Base-by-base conservation (phyloP, 768 basidiomycete species). In the Russula compacta region DNA sequence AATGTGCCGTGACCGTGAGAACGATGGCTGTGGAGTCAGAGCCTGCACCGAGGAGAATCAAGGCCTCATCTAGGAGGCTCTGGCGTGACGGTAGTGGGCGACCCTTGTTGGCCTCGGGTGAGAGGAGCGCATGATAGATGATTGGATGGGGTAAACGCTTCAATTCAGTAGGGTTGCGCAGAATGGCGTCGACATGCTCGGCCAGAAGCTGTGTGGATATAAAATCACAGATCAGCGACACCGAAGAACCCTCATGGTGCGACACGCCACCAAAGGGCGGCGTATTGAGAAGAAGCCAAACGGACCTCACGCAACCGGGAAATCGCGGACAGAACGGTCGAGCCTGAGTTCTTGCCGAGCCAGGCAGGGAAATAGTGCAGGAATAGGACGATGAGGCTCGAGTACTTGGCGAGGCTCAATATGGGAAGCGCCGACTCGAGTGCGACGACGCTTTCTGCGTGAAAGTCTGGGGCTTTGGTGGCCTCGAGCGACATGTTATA, bases 11-110 rank as follows among this genome's bases (percentile, higher is more conserved):
- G 32, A 75, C 69, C 0, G 70, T 73, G 59, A 75, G 73, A 1
- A 73, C 69, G 59, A 78, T 75, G 15, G 74, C 77, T 14, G 75
- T 73, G 4, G 78, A 78, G 62, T 79, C 79, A 29, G 74, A 74
- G 7, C 79, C 79, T 6, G 79, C 79, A 46, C 75, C 74, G 39
- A 72, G 61, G 32, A 73, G 65, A 51, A 65, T 55, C 38, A 29
- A n/a, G 2, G 67, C 69, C 52, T 71, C 72, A 24, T 72, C 67
- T 11, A 65, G 7, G 11, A 73, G 60, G 17, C 64, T 56, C 42
- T 55, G 66, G 43, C 58, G 70, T 14, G 72, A 68, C 24, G 43
- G 63, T 33, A 73, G 53, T 14, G 73, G 71, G 40, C 72, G 71
- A 11, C 71, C 46, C 32, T 60, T 12, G 69, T 71, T 52, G 67